Base-by-base conservation (phyloP, 768 basidiomycete genomes). In the Boletus eberwhitei region DNA sequence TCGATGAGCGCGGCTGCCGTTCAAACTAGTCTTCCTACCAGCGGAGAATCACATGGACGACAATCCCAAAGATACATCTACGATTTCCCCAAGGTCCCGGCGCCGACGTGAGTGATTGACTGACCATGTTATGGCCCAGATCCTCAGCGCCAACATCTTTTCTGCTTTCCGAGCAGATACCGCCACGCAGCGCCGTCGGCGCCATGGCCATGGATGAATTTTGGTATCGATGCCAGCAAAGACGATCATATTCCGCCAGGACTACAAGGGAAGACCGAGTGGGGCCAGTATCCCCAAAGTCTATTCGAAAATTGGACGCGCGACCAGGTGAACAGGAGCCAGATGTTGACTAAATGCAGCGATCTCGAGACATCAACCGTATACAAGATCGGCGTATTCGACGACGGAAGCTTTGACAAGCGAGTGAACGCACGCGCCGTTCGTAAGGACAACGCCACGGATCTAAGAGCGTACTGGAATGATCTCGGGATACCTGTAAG, bases 271-370 rank as follows among this genome's bases (percentile, higher is more conserved):
- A 16, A 36, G 16, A 19, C 35, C 11, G 31, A 39, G 29, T 78
- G 77, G 75, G n/a, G 52, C 6, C 57, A 59, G 48, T 84, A 83
- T 58, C 81, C 83, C 0, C 77, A 80, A 57, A 73, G 71, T 4
- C 63, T 77, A 2, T 84, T 79, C 59, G 72, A 73, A 9, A 85
- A 83, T 58, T 84, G 84, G 83, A 81, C 78, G 0, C 60, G 50
- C 7, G 65, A 64, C 6, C 81, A 83, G 53, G 71, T 77, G 37
- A 17, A 48, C 35, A 66, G 66, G 52, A 73, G 75, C 49, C 62
- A 65, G 49, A 75, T 78, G 59, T 41, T 71, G 50, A 58, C 48
- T 6, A 60, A 46, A 40, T 68, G 59, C 22, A 52, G 55, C 21
- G 41, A 59, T 34, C 26, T 29, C n/a, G 48, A 59, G 22, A 19